These are phyloP conservation scores for Serendipita vermifera DNA, from an alignment of 768 basidiomycete species.

Conservation along the genomic window DNA sequence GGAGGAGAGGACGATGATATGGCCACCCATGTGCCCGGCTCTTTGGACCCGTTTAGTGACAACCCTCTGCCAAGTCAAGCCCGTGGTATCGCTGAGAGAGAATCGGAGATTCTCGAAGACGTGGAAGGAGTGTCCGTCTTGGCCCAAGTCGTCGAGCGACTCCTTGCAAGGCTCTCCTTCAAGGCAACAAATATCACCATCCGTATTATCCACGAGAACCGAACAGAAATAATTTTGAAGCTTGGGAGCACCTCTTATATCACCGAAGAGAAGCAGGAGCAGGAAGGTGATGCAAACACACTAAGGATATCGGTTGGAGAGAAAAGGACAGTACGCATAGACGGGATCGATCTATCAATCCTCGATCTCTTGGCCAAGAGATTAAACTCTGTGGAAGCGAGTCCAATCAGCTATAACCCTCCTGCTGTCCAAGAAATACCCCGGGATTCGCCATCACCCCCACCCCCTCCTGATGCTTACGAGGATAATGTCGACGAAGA, in stretches of 20 bases:
- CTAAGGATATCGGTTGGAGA: conserved; percentile 19
- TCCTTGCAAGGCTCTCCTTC: conserved; percentile 69
- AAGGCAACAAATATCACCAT: conserved; percentile 55
- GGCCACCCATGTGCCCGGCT: conserved; percentile 32
- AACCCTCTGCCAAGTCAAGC: background rate
- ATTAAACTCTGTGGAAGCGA: background rate
- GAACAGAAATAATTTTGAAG: conserved; percentile 46
- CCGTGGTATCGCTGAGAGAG: background rate
- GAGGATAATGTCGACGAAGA: conserved; percentile 21
- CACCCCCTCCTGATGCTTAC: background rate
- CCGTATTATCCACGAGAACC: conserved; percentile 52
- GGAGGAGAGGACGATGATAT: conserved; percentile 14
- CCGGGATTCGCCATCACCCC: background rate
- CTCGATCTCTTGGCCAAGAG: background rate
- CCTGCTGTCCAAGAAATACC: background rate
- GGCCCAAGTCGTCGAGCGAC: conserved; percentile 62
- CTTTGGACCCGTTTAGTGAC: conserved; percentile 41
- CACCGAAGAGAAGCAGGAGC: conserved; percentile 27
- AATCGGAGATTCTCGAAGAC: conserved; percentile 27
- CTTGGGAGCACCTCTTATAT: conserved; percentile 47
- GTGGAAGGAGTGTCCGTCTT: conserved; percentile 59
- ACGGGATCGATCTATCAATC: conserved; percentile 43
- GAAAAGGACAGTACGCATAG: conserved; percentile 40
- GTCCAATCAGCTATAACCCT: background rate
- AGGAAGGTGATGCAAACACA: background rate